Conservation (phyloP, 805 yeast species). For the Lipomyces sp. region DNA sequence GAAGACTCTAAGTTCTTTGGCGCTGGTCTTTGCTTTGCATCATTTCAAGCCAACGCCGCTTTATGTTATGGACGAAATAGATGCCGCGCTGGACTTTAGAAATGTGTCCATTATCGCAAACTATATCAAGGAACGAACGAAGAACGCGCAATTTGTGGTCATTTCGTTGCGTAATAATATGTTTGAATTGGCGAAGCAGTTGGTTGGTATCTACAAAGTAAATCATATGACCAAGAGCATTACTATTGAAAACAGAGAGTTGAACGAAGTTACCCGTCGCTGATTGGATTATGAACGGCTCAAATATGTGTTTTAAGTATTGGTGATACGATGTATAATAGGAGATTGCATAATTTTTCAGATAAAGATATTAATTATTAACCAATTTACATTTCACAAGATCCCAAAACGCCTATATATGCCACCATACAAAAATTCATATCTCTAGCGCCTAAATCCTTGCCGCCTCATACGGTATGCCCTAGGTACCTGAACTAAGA, state of each 20-base stretch:
- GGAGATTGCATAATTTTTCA: neutral
- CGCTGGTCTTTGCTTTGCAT: constrained; percentile 94
- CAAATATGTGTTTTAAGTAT: neutral
- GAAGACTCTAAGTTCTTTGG: constrained; percentile 91
- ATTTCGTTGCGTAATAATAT: constrained; percentile 94
- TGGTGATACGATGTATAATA: neutral
- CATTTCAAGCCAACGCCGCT: constrained; percentile 95
- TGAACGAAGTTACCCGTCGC: neutral
- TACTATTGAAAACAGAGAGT: constrained; percentile 33
- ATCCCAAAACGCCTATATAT: neutral
- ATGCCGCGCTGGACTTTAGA: constrained; percentile 96
- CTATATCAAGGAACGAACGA: constrained; percentile 92
- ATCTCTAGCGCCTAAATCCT: neutral
- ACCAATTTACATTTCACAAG: no score
- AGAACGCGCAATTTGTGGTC: constrained; percentile 94
- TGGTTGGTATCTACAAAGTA: constrained; percentile 94
- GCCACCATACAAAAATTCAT: neutral
- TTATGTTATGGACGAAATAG: constrained; percentile 98
- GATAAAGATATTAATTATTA: neutral
- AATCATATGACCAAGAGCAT: constrained; percentile 63
- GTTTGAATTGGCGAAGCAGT: constrained; percentile 94
- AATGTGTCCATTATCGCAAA: constrained; percentile 97
- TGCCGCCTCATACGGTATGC: constrained; percentile 16
- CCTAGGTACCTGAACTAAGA: constrained; percentile 22
- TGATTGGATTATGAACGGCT: neutral